Conservation (phyloP, 139 green algal genomes). For the Chlorella sp. region DNA sequence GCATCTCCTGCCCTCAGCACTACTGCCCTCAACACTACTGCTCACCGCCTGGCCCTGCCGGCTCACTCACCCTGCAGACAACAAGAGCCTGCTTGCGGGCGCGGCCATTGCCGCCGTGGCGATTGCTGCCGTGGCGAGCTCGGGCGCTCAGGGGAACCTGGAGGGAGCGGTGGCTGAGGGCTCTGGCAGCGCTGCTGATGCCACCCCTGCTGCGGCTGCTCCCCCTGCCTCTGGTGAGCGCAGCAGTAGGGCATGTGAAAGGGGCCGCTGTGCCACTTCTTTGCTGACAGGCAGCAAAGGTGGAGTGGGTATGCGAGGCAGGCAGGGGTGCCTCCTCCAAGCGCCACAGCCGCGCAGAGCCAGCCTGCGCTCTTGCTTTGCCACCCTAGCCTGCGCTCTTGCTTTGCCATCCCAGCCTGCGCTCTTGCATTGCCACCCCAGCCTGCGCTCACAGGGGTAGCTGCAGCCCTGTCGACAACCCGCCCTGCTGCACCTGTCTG, state of each 20-base stretch:
- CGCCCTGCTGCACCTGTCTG: no score
- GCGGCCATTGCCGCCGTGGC: conserved; percentile 22
- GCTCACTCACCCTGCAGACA: conserved; percentile 27
- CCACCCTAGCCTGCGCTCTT: not conserved
- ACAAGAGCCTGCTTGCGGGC: conserved; percentile 38
- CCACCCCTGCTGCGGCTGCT: not conserved
- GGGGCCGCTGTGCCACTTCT: not conserved
- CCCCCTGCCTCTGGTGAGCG: not conserved
- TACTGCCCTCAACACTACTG: not conserved
- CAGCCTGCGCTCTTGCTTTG: not conserved
- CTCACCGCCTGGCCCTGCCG: not conserved
- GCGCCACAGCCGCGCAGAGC: not conserved
- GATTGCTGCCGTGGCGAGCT: conserved; percentile 30
- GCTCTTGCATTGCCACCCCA: no score
- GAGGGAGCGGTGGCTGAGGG: not conserved
- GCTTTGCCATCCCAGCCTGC: not conserved
- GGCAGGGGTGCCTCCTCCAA: not conserved
- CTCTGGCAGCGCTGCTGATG: not conserved
- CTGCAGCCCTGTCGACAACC: not conserved
- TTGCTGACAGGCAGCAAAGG: not conserved
- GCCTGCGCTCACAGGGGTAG: not conserved
- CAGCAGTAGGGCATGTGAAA: not conserved
- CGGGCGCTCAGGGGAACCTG: not conserved
- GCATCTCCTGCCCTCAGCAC: not conserved
- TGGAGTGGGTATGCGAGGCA: not conserved